A percentile compares a stretch with the other conserved stretches of the same genome.
Conservation (phyloP, 2,329 filamentous ascomycete species). For the Sphaerulina vaccinii region DNA sequence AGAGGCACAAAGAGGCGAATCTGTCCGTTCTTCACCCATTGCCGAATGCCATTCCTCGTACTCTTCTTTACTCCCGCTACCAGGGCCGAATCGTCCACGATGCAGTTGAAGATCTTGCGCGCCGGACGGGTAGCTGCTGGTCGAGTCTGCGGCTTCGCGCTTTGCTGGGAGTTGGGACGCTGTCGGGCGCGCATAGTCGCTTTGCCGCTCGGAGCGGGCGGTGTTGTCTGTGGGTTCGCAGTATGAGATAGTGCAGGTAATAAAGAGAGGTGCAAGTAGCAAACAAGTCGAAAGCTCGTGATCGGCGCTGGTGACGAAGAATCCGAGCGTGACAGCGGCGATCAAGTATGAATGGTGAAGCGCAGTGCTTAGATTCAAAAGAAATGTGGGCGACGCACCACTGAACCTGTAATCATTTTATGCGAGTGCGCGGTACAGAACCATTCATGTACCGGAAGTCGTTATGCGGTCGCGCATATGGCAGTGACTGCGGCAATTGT, state of each 20-base stretch:
- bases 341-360: neutral
- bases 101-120: slow-evolving; percentile 55
- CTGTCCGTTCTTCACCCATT: slow-evolving; percentile 51
- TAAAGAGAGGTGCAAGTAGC: neutral
- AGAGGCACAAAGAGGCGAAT: slow-evolving; percentile 53
- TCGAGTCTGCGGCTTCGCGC: slow-evolving; percentile 18
- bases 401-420: neutral
- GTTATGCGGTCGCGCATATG: neutral
- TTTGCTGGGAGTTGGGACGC: slow-evolving; percentile 32
- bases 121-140: slow-evolving; percentile 22
- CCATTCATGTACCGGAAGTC: neutral
- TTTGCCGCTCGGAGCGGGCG: slow-evolving; percentile 7
- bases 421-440: neutral
- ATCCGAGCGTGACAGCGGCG: neutral
- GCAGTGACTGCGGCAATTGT: neutral
- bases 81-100: slow-evolving; percentile 53
- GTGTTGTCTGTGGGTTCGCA: slow-evolving; percentile 10
- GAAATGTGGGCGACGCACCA: neutral
- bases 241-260: slow-evolving; percentile 12
- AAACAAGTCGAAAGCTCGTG: neutral
- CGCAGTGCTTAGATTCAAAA: neutral
- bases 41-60: slow-evolving; percentile 52
- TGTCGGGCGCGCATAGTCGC: slow-evolving; percentile 30
- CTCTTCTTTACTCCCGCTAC: slow-evolving; percentile 53
- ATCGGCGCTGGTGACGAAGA: neutral